phyloP scores from a whole-genome alignment of 2,329 filamentous ascomycete species.

The Elsinoe fawcettii region DNA sequence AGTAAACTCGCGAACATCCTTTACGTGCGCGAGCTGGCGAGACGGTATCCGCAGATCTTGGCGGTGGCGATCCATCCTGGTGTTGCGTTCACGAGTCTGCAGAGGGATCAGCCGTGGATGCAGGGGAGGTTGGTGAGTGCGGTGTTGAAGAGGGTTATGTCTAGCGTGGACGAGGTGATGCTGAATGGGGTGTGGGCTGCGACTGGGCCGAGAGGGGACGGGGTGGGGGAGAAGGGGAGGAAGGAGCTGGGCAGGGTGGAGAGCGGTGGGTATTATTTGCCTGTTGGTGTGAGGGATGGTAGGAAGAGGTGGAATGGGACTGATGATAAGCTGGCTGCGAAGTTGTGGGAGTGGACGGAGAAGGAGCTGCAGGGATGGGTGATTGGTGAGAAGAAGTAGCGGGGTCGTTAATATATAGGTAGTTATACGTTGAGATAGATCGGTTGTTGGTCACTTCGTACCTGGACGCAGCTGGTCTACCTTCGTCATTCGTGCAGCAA shows the following conservation, averaged over 20 bases:
- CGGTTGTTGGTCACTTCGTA: neutral
- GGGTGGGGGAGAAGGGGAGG: neutral
- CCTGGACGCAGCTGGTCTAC: too few species aligned
- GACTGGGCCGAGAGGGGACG: constrained; percentile 15
- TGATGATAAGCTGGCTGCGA: constrained; percentile 21
- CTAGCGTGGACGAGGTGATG: constrained; percentile 20
- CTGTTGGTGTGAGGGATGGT: constrained; percentile 19
- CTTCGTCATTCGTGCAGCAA: too few species aligned
- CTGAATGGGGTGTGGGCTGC: constrained; percentile 24
- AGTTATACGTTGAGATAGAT: neutral
- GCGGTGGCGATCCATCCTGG: too few species aligned
- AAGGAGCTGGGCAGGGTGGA: constrained; percentile 18
- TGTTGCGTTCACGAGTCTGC: too few species aligned
- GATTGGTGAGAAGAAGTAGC: neutral
- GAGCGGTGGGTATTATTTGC: constrained; percentile 25
- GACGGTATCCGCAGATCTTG: too few species aligned
- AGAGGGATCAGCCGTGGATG: too few species aligned
- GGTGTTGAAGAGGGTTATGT: constrained; percentile 14
- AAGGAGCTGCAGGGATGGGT: constrained; percentile 20
- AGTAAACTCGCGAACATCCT: too few species aligned
- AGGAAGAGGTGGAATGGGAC: constrained; percentile 14
- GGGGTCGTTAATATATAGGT: too few species aligned
- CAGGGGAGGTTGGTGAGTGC: constrained; percentile 21
- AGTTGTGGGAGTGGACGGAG: constrained; percentile 28
- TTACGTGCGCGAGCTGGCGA: too few species aligned